Base-by-base conservation (phyloP, 2,329 filamentous ascomycete species). In the Claviceps quebecensis region DNA sequence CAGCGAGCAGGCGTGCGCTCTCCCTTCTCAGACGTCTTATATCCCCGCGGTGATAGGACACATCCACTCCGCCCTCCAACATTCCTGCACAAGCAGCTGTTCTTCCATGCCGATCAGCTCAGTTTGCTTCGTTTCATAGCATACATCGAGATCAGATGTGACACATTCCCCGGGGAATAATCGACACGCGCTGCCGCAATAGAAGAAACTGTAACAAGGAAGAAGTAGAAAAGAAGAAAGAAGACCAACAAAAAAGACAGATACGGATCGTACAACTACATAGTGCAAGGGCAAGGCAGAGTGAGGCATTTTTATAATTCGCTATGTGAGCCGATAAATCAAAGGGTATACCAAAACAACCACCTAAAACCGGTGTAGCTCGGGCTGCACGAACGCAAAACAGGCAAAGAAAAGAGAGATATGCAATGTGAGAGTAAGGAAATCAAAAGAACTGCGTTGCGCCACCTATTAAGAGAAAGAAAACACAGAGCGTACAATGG, bases 291-390 rank as follows among this genome's bases (percentile, higher is more conserved):
- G 37, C 38, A 39, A 47, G 41, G 26, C 47, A n/a, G 8, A 5
- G 43, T 23, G 22, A 26, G 9, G 45, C 37, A n/a, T 44, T 37
- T 43, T 34, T 47, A 44, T 43, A 46, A 38, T 29, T 47, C 43
- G 48, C 37, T 47, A 45, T 43, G 23, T 26, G 45, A 52, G 47
- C 48, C 51, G 47, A 50, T 47, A 37, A 50, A 51, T 47, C 36
- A 51, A 57, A 58, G 61, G 64, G 53, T 55, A 64, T 63, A 60
- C 59, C 55, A 58, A 61, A 45, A 57, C 48, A 56, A 53, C 48
- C 44, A 48, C 29, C 29, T 34, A 11, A 34, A 34, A 53, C 22
- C 29, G n/a, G 44, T 43, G n/a, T 44, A 26, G 29, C 39, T 50
- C 17, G 47, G 9, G 37, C 37, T 39, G 37, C n/a, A 38, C 41